Evolutionary conservation across 371 early-diverging fungal genomes (phyloP), one percentile per base, ranked within the genome.

Genomic region (Zychaea mexicana): DNA sequence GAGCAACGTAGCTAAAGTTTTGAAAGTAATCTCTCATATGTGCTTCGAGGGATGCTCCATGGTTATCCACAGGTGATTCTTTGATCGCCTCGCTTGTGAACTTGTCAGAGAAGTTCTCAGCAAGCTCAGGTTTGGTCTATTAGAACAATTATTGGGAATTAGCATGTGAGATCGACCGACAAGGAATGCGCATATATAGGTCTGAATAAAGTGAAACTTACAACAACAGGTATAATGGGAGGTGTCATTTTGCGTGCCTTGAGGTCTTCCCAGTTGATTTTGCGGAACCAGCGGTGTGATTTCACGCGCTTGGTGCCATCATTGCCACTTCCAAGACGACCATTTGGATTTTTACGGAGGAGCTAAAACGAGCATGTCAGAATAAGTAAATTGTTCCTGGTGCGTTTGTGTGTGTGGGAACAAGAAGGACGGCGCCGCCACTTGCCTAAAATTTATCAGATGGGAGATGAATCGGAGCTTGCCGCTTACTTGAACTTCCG

Each of bases 201-300:
- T 22, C 13, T 52, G 26, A 52, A 22, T 30, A 17, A 10, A 5
- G n/a, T 55, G 3, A 12, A 5, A 49, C 75, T 67, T 81, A 86
- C 88, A 57, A 94, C 78, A 57, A 86, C 72, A 19, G 94, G 94
- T 13, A 83, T 73, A 68, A 93, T 92, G 4, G 92, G 91, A 42
- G 95, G 95, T 9, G 74, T 70, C 53, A 87, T 79, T 56, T 87
- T 79, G n/a, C 90, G 83, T 5, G 74, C 66, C 26, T 83, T 72
- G 17, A 94, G 60, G 27, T 84, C 77, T 22, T 86, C 77, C 95
- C 96, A 97, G 73, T 95, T 83, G 69, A 95, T 84, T 54, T 90
- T 89, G 60, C 88, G 86, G 80, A 97, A 97, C 79, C 95, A 96
- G 28, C 90, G 85, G 71, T 97, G 97, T 33, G 69, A 72, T 71